Evolutionary conservation across 1,284 basidiomycete genomes (phyloP).

Genomic region (Apiotrichum sp.): DNA sequence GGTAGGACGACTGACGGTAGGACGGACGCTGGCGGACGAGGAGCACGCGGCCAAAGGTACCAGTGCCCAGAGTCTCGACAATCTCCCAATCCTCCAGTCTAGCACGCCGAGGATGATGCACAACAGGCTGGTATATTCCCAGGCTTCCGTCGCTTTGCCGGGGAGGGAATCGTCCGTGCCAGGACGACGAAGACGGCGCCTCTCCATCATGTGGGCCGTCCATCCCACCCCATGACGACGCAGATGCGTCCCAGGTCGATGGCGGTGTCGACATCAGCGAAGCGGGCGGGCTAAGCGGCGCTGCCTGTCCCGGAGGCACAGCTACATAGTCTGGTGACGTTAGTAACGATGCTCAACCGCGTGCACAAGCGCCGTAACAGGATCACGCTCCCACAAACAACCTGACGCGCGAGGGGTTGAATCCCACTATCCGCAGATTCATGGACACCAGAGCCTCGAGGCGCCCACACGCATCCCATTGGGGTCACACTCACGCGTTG

Average conservation of each 20-base stretch:
- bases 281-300: constrained; percentile 34
- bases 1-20: constrained; percentile 43
- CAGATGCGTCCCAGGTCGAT: constrained; percentile 26
- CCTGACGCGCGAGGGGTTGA: no score
- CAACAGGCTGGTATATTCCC: constrained; percentile 3
- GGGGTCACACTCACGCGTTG: constrained; percentile 5
- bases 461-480: no score
- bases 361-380: no score
- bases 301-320: constrained; percentile 15
- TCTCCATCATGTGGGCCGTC: constrained; percentile 16
- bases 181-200: constrained; percentile 7
- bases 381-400: no score
- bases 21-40: constrained; percentile 45
- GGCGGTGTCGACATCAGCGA: constrained; percentile 39
- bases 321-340: constrained; percentile 13
- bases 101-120: constrained; percentile 18
- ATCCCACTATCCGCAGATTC: no score
- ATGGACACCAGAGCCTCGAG: no score
- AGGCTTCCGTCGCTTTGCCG: neutral
- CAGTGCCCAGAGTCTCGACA: constrained; percentile 47
- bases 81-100: constrained; percentile 46
- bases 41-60: constrained; percentile 47
- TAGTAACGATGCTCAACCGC: no score
- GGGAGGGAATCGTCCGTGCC: constrained; percentile 6
- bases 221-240: constrained; percentile 21